Conservation (phyloP, 2,329 filamentous ascomycete genomes). For the Aspergillus sclerotialis region DNA sequence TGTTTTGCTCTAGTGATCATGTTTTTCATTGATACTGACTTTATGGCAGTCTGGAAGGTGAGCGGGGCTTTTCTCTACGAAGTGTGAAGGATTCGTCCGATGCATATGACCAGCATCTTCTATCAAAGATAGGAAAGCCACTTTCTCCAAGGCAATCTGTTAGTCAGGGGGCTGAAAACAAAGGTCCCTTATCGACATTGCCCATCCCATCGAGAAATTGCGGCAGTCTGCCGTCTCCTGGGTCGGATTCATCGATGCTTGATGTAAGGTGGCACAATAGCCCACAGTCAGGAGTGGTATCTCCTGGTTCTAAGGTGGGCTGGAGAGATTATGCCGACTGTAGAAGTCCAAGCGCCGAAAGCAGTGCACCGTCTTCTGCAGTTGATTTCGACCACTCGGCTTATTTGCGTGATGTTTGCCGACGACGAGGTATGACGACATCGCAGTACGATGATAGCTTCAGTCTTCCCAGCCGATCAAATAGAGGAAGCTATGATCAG, state of each 20-base stretch:
- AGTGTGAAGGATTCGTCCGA: constrained; percentile 54
- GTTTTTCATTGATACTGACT: constrained; percentile 9
- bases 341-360: constrained; percentile 39
- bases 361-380: constrained; percentile 30
- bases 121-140: constrained; percentile 56
- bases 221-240: constrained; percentile 25
- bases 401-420: constrained; percentile 26
- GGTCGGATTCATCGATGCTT: constrained; percentile 23
- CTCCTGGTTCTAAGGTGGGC: constrained; percentile 31
- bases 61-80: constrained; percentile 51
- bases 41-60: constrained; percentile 48
- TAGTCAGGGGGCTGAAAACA: constrained; percentile 24
- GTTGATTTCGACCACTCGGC: constrained; percentile 35
- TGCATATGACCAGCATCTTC: constrained; percentile 55
- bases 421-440: constrained; percentile 44
- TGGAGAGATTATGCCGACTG: constrained; percentile 38
- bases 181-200: constrained; percentile 23
- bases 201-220: constrained; percentile 26
- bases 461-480: constrained; percentile 45
- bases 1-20: not conserved
- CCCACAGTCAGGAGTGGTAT: constrained; percentile 34
- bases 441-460: constrained; percentile 44
- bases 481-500: constrained; percentile 58
- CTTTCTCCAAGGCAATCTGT: constrained; percentile 44
- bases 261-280: constrained; percentile 34